phyloP scores from a whole-genome alignment of 257 asterid genomes.

The Sherardia arvensis region DNA sequence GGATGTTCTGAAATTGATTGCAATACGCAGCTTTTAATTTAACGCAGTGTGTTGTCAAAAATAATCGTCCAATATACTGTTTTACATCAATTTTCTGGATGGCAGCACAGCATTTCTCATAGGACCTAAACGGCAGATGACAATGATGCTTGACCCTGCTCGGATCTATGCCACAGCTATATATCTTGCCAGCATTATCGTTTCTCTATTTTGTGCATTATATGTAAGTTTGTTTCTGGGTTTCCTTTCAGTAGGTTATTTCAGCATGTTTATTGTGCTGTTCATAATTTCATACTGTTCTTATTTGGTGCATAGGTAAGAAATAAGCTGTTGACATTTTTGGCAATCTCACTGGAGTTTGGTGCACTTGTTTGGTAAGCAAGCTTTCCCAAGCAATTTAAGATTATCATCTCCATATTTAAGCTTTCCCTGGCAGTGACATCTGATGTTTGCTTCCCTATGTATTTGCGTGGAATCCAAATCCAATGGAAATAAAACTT shows the following conservation, averaged over 20 bases:
- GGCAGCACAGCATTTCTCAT: slow-evolving; percentile 99
- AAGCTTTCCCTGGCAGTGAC: too few relatives aligned
- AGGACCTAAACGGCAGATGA: slow-evolving; percentile 90
- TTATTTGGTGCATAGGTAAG: slow-evolving; percentile 43
- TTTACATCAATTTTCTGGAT: slow-evolving; percentile 22
- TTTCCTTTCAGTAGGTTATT: slow-evolving; percentile 11
- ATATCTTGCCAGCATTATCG: slow-evolving; percentile 81
- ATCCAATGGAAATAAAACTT: background rate
- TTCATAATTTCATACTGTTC: slow-evolving; percentile 5
- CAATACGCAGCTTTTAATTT: background rate
- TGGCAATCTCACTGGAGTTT: slow-evolving; percentile 73
- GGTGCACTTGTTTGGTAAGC: slow-evolving; percentile 89
- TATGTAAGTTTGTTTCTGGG: slow-evolving; percentile 56
- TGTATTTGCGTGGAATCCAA: background rate
- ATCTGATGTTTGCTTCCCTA: background rate
- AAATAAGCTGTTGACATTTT: slow-evolving; percentile 77
- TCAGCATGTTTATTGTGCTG: slow-evolving; percentile 7
- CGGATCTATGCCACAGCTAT: slow-evolving; percentile 96
- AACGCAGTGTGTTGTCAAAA: background rate
- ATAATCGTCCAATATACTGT: background rate
- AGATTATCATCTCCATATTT: background rate
- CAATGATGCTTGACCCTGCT: slow-evolving; percentile 96
- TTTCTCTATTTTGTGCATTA: slow-evolving; percentile 86
- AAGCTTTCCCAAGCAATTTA: background rate
- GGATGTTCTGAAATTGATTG: background rate